Evolutionary conservation across 2,329 filamentous ascomycete genomes (phyloP), one percentile per base, ranked within the genome.

Genomic region (Monosporascus sp.): DNA sequence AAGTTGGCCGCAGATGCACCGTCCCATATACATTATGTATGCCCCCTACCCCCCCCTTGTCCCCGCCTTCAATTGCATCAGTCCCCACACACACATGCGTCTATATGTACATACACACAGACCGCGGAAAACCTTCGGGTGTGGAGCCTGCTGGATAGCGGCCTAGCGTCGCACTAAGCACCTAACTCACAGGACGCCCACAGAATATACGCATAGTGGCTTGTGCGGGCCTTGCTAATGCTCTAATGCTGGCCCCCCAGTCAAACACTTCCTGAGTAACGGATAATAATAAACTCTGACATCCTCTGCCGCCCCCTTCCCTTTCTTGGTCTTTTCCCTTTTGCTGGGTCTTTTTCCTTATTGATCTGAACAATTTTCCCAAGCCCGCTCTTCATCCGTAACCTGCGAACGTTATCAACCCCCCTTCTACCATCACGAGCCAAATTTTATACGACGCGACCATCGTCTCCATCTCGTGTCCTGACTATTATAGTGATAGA

Each of bases 261-360:
- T 31, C 24, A 46, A 46, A 46, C 43, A 46, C 24, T 26, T 31
- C 31, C 43, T 46, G 24, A 24, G 43, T 46, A 46, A 46, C 43
- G 43, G 43, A 46, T 46, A 46, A 46, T 46, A 46, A 46, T 46
- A 46, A 46, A 46, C 43, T 46, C 43, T 46, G 43, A 46, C 43
- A 46, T 31, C 43, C 43, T 31, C 43, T 46, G 43, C 43, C 43
- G 16, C 43, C 43, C 43, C 43, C 43, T 22, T 46, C 22, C 22
- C 43, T 46, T 46, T 46, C 22, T 24, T 17, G 43, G 43, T 27
- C 43, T 46, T 19, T 24, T 46, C 22, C n/a, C 17, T n/a, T 24
- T 31, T 46, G 43, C 22, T 46, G 43, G 24, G 26, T 31, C 43
- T 46, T 46, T 35, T 24, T 46, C 24, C n/a, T 19, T 31, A 24